Evolutionary conservation across 768 basidiomycete species (phyloP), one percentile per base, ranked within the genome.

Genomic region (Crassisporium funariophilum): DNA sequence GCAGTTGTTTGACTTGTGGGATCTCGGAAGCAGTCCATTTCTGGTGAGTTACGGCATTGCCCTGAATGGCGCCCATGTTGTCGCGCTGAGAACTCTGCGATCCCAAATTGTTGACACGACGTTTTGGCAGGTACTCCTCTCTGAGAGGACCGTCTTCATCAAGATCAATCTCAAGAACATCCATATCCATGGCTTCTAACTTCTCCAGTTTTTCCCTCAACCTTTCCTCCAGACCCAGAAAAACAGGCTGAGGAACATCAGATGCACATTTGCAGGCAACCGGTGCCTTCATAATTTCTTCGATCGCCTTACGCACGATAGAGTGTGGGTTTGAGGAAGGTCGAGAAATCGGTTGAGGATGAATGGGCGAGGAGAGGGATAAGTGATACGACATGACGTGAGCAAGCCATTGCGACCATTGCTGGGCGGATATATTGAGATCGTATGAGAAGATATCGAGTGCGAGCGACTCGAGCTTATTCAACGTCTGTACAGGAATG

Each of bases 81-180:
- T 41, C 13, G 46, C 37, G 47, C 29, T 43, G 45, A 27, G 43
- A 22, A 44, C 23, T 43, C 49, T 58, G 57, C 11, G 46, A 49
- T 16, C 25, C 47, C 21, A 47, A 46, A 29, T 60, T 53, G 56
- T 74, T 81, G 50, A 71, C 60, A 40, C 85, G 84, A 41, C 87
- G 85, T 54, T 73, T 80, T 11, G 89, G 89, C 44, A 91, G 64
- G 53, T 91, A 91, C 57, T 91, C 88, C 59, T 89, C 86, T 40
- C 88, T 72, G 40, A 91, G 72, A 24, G 89, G 89, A 2, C 89
- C 89, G 58, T 90, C 88, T 62, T 88, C 84, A 54, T 91, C 89
- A 34, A 91, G 71, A 66, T 91, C 83, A 42, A 91, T 87, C 57
- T 90, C 88, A 31, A 81, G 63, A 3, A 76, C 72, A 48, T 85